Evolutionary conservation across 352 stramenopile genomes (phyloP).

Genomic region (Globisporangium perplexum): DNA sequence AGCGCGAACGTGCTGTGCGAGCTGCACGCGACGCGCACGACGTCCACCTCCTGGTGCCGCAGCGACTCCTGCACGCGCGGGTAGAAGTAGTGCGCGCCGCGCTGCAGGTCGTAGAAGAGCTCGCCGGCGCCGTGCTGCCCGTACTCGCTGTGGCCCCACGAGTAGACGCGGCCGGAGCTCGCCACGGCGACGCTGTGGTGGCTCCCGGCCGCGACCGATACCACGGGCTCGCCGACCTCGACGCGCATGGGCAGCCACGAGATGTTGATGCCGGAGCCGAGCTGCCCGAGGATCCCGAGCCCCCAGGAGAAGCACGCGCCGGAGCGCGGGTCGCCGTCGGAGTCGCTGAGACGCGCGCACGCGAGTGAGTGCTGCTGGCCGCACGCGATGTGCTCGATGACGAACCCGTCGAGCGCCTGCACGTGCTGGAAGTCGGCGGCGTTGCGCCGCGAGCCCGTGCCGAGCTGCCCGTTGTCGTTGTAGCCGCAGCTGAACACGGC

Average conservation of each 20-base stretch:
- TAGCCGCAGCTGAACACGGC: slow-evolving; percentile 71
- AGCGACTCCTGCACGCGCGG: slow-evolving; percentile 55
- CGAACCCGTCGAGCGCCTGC: slow-evolving; percentile 33
- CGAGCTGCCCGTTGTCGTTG: slow-evolving; percentile 81
- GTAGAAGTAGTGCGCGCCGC: slow-evolving; percentile 70
- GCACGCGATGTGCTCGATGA: slow-evolving; percentile 62
- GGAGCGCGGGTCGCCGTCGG: slow-evolving; percentile 14
- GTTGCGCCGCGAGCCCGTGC: slow-evolving; percentile 57
- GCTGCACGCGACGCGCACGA: slow-evolving; percentile 43
- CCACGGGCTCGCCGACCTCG: slow-evolving; percentile 39
- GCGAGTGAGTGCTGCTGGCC: slow-evolving; percentile 74
- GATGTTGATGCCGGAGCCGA: slow-evolving; percentile 59
- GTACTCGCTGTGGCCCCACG: slow-evolving; percentile 83
- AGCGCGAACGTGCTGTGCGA: slow-evolving; percentile 75
- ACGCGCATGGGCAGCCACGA: slow-evolving; percentile 59
- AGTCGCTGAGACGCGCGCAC: slow-evolving; percentile 24
- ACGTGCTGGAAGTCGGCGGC: slow-evolving; percentile 56
- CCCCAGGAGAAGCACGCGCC: slow-evolving; percentile 74
- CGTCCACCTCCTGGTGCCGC: slow-evolving; percentile 22
- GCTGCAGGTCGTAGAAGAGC: slow-evolving; percentile 65
- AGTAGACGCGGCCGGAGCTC: slow-evolving; percentile 46
- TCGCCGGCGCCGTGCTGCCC: slow-evolving; percentile 68
- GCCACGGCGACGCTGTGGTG: slow-evolving; percentile 75
- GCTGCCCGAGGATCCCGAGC: slow-evolving; percentile 63
- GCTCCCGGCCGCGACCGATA: slow-evolving; percentile 57